phyloP scores from a whole-genome alignment of 2,329 filamentous ascomycete genomes.

The Aureobasidium sp. region DNA sequence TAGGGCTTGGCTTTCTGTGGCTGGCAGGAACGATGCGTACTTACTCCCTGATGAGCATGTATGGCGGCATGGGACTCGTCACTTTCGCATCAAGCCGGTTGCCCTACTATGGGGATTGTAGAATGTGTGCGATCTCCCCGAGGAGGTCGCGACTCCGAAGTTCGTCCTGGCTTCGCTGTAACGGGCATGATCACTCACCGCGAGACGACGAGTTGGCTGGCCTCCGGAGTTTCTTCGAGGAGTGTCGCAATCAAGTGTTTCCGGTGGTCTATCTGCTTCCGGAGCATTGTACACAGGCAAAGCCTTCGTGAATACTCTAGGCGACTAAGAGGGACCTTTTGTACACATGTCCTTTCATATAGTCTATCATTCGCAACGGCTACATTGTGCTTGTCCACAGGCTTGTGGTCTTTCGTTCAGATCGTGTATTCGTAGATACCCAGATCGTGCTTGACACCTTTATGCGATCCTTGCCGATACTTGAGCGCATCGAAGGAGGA shows the following conservation, averaged over 20 bases:
- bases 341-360: neutral
- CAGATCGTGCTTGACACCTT: neutral
- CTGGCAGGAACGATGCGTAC: neutral
- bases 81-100: too few species aligned
- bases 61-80: too few species aligned
- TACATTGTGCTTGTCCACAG: too few species aligned
- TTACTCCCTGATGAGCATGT: neutral
- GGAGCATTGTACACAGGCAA: neutral
- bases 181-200: neutral
- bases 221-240: too few species aligned
- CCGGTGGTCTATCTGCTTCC: neutral
- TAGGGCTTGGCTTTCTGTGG: neutral
- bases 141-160: neutral
- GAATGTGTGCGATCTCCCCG: neutral
- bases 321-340: neutral
- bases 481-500: constrained; percentile 5
- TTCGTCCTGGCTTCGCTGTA: too few species aligned
- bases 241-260: neutral
- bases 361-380: neutral
- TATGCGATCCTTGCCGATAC: constrained; percentile 6
- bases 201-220: neutral
- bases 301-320: neutral
- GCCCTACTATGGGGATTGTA: too few species aligned
- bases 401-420: neutral
- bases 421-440: too few species aligned